Evolutionary conservation across 371 early-diverging fungal species (phyloP), one percentile per base, ranked within the genome.

Genomic region (Mucor lusitanicus): DNA sequence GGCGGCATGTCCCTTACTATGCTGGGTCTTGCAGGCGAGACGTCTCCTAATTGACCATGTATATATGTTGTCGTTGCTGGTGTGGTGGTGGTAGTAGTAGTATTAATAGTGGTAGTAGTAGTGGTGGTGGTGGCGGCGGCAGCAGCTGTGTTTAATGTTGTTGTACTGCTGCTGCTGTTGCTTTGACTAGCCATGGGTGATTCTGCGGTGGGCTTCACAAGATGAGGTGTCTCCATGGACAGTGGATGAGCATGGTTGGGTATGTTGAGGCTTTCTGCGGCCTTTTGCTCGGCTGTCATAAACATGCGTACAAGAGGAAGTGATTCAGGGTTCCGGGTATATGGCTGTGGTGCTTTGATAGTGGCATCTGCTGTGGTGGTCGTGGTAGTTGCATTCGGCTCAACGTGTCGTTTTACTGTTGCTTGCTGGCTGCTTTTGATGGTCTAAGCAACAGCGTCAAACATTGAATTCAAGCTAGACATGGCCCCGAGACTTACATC

Each of bases 221-320:
- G n/a, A 15, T n/a, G 28, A 44, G 42, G 27, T 62, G 37, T 21
- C 23, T 23, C 23, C 4, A 56, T 17, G 12, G 42, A 35, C 19
- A 59, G 5, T 8, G 50, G 23, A 13, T 37, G 37, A 35, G 37
- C 12, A 15, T 25, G 17, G n/a, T 17, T 57, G 32, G 54, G 19
- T 30, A 54, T 50, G 28, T 13, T 55, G 12, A 60, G 42, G 7
- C 17, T 21, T 32, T 63, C 61, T 0, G 60, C 54, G 13, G 68
- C 44, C 3, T 66, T 66, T 63, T 65, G 64, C 17, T 70, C 73
- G 3, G 71, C 37, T 21, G 72, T 82, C 64, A 73, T 76, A 64
- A 82, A 82, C 63, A 82, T 68, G 1, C 82, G 79, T 2, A 75
- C 74, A 42, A 82, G 73, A 15, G 79, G 82, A 37, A 77, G 70